Conservation (phyloP, 2,329 filamentous ascomycete species). For the Paradendryphiella salina region DNA sequence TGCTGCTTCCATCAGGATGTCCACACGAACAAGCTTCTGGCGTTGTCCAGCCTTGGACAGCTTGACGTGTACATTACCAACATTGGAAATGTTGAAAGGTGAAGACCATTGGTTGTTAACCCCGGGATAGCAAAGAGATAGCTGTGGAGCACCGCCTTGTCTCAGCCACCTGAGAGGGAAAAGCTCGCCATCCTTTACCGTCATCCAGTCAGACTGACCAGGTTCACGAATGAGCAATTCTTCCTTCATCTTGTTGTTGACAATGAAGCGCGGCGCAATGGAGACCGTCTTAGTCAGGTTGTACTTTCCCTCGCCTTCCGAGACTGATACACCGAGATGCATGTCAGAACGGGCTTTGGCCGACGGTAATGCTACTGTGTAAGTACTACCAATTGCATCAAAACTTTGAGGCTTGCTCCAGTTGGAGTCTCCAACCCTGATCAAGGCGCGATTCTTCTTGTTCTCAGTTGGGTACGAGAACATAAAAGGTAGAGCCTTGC, state of each 20-base stretch:
- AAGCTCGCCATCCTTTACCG: conserved; percentile 74
- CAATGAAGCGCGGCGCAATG: conserved; percentile 85
- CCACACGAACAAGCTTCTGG: conserved; percentile 83
- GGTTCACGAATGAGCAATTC: conserved; percentile 89
- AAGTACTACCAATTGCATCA: conserved; percentile 91
- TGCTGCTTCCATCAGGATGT: conserved; percentile 88
- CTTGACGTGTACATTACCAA: conserved; percentile 91
- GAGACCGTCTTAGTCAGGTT: conserved; percentile 96
- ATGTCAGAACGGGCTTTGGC: conserved; percentile 74
- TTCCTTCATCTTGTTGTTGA: conserved; percentile 90
- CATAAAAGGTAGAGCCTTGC: conserved; percentile 89
- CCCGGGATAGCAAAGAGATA: conserved; percentile 90
- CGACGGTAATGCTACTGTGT: conserved; percentile 82
- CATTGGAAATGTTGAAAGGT: conserved; percentile 94
- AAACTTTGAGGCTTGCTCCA: conserved; percentile 99
- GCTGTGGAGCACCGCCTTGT: conserved; percentile 78
- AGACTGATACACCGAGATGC: conserved; percentile 84
- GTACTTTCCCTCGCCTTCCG: conserved; percentile 94
- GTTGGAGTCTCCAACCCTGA: conserved; percentile 85
- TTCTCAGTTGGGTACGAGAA: conserved; percentile 91
- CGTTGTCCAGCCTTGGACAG: conserved; percentile 87
- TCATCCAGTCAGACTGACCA: conserved; percentile 83
- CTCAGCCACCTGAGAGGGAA: conserved; percentile 89
- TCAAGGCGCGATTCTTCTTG: conserved; percentile 82
- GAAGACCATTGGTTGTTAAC: conserved; percentile 98